Percentiles rank a stretch among this genome's conserved stretches.
Evolutionary conservation across 192 early-diverging fungal species (phyloP).

Genomic region (Phycomyces nitens): DNA sequence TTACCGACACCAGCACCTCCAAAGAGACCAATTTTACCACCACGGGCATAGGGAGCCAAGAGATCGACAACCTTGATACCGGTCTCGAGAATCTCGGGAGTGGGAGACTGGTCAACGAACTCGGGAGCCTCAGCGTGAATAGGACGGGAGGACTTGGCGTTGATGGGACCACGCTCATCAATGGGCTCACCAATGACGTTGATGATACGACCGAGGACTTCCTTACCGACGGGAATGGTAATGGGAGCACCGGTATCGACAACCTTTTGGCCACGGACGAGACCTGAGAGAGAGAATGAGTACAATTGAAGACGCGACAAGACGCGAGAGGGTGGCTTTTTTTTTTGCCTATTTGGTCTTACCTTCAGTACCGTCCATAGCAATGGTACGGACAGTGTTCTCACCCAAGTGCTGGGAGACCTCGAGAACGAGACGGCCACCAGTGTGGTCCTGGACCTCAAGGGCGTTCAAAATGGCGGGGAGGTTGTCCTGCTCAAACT

Average conservation of each 20-base stretch:
- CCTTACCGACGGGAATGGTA: conserved; percentile 88
- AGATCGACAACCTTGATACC: conserved; percentile 99
- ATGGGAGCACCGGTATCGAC: conserved; percentile 92
- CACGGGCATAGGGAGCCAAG: conserved; percentile 94
- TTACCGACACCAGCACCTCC: conserved; percentile 99
- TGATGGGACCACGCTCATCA: conserved; percentile 96
- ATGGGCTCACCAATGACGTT: conserved; percentile 99
- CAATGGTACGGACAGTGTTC: conserved; percentile 98
- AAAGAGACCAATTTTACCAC: conserved; percentile 99
- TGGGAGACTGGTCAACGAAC: conserved; percentile 92
- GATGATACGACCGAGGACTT: conserved; percentile 96
- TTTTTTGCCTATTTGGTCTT: not conserved
- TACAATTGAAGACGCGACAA: not conserved
- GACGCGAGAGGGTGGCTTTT: not conserved
- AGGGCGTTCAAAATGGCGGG: conserved; percentile 97
- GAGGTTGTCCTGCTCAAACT: conserved; percentile 86
- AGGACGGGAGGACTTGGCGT: conserved; percentile 76
- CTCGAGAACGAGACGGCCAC: conserved; percentile 88
- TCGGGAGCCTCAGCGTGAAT: conserved; percentile 91
- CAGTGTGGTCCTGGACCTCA: conserved; percentile 81
- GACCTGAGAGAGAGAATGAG: conserved; percentile 41
- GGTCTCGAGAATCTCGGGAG: conserved; percentile 91
- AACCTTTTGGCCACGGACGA: conserved; percentile 93
- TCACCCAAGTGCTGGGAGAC: conserved; percentile 97
- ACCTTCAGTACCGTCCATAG: conserved; percentile 96